phyloP scores from a whole-genome alignment of 2,329 filamentous ascomycete genomes.

The Nigrospora osmanthi region DNA sequence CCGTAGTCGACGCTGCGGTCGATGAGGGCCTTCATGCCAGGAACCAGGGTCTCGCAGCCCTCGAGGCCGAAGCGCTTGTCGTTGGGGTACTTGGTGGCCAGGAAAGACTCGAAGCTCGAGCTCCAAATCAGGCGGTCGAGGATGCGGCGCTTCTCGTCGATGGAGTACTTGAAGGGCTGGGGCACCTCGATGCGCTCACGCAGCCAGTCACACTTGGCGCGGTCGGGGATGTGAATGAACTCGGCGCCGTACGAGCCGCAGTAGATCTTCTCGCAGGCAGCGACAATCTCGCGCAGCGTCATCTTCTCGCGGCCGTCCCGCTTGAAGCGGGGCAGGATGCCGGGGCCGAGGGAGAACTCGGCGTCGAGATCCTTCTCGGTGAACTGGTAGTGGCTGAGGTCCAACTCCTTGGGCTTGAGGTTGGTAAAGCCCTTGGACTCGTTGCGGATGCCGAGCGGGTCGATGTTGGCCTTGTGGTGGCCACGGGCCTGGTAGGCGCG shows the following conservation, averaged over 20 bases:
- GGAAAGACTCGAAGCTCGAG: constrained; percentile 92
- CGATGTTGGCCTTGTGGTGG: constrained; percentile 97
- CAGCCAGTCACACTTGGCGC: constrained; percentile 97
- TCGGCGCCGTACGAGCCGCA: constrained; percentile 96
- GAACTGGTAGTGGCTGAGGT: constrained; percentile 91
- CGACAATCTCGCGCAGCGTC: constrained; percentile 91
- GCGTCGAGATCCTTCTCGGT: constrained; percentile 88
- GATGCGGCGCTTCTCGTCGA: constrained; percentile 97
- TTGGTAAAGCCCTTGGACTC: constrained; percentile 79
- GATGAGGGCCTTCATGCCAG: constrained; percentile 98
- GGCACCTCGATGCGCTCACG: constrained; percentile 91
- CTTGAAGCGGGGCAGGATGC: constrained; percentile 91
- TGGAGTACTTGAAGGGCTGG: constrained; percentile 90
- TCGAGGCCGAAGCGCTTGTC: constrained; percentile 99
- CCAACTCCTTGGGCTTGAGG: constrained; percentile 83
- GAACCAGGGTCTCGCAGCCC: constrained; percentile 92
- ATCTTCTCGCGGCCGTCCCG: constrained; percentile 86
- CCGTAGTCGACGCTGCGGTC: constrained; percentile 98
- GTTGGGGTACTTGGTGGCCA: constrained; percentile 97
- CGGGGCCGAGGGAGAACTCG: constrained; percentile 86
- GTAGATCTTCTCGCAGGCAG: constrained; percentile 89
- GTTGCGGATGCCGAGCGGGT: constrained; percentile 88
- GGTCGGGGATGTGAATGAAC: constrained; percentile 97
- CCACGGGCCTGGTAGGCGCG: constrained; percentile 96
- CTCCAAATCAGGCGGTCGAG: constrained; percentile 98